Conservation (phyloP, 140 eudicot genomes). For the Stevia rebaudiana region DNA sequence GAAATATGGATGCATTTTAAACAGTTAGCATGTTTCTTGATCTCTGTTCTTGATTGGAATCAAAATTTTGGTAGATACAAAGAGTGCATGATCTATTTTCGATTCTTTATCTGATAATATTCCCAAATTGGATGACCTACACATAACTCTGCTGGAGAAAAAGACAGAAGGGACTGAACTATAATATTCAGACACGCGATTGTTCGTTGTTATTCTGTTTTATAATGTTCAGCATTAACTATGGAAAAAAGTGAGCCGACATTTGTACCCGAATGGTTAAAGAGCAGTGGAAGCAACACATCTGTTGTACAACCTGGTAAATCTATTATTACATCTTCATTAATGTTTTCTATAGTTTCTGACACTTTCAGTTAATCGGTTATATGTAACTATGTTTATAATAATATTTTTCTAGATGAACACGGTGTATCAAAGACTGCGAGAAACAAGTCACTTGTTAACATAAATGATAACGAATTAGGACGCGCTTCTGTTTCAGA, state of each 20-base stretch:
- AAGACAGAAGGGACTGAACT: slow-evolving; percentile 11
- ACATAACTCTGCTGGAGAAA: not conserved
- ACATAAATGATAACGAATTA: slow-evolving; percentile 48
- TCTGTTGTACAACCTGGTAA: slow-evolving; percentile 56
- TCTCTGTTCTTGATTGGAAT: slow-evolving; percentile 15
- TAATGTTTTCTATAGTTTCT: not conserved
- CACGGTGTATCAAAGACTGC: slow-evolving; percentile 30
- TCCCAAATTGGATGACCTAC: not conserved
- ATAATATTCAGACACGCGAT: slow-evolving; percentile 10
- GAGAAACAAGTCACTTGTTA: slow-evolving; percentile 43
- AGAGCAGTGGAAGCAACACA: slow-evolving; percentile 54
- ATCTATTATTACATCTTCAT: not conserved
- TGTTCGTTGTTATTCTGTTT: slow-evolving; percentile 22
- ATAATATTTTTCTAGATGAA: slow-evolving; percentile 21
- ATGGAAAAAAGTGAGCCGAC: slow-evolving; percentile 96
- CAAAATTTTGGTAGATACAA: slow-evolving; percentile 1
- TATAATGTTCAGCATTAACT: slow-evolving; percentile 53
- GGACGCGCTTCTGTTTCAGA: slow-evolving; percentile 49
- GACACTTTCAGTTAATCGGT: not conserved
- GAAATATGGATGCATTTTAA: slow-evolving; percentile 18
- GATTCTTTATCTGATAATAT: not conserved
- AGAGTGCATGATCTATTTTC: slow-evolving; percentile 14
- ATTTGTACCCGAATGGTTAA: slow-evolving; percentile 89
- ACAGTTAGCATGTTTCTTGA: not conserved
- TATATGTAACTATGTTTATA: not conserved